These are phyloP conservation scores for Torulaspora delbrueckii DNA, from an alignment of 805 yeast species.

Conservation along the genomic window DNA sequence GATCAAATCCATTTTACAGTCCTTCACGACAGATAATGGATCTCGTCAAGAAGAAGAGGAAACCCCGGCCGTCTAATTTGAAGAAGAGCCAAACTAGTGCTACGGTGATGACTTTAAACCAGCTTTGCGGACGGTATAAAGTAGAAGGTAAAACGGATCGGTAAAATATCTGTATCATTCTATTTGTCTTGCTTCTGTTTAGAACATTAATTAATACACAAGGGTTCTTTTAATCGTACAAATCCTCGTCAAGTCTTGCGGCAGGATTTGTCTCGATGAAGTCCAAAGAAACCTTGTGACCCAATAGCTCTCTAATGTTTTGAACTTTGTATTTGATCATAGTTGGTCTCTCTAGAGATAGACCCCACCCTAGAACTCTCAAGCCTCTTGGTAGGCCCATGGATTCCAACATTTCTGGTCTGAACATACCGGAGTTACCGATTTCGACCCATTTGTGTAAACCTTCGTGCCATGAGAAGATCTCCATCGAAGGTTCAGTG, in stretches of 20 bases:
- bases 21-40: constrained; percentile 20
- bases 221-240: constrained; percentile 33
- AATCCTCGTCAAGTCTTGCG: constrained; percentile 86
- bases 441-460: constrained; percentile 97
- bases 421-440: constrained; percentile 99
- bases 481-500: constrained; percentile 98
- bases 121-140: background rate
- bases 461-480: constrained; percentile 93
- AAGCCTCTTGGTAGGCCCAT: constrained; percentile 96
- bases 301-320: constrained; percentile 92
- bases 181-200: constrained; percentile 3
- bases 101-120: constrained; percentile 6
- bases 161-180: constrained; percentile 4
- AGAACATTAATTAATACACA: constrained; percentile 5
- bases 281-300: constrained; percentile 93
- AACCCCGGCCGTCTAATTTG: constrained; percentile 3
- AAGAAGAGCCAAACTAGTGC: constrained; percentile 8
- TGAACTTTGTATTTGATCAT: constrained; percentile 97
- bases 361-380: constrained; percentile 96
- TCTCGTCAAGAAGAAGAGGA: constrained; percentile 14
- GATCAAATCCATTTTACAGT: constrained; percentile 20
- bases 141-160: background rate
- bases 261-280: constrained; percentile 96
- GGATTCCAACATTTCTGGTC: constrained; percentile 98
- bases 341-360: constrained; percentile 96